These are phyloP conservation scores for Pseudophaeomoniella oleicola DNA, from an alignment of 2,329 filamentous ascomycete genomes.

Conservation along the genomic window DNA sequence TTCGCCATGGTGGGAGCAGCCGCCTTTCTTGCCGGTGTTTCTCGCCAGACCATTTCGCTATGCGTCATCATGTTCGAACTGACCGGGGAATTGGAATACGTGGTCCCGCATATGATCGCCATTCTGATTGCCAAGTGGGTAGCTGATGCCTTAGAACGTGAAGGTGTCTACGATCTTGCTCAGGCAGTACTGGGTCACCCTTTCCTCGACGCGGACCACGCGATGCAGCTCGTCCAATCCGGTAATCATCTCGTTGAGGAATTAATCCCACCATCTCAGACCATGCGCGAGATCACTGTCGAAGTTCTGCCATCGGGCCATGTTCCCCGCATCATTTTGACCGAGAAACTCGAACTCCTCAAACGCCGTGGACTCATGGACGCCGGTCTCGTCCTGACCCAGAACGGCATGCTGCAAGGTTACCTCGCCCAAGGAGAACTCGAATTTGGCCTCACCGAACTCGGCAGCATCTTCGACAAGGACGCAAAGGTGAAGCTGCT, in stretches of 20 bases:
- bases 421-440: slow-evolving; percentile 42
- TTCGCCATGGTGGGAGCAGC: slow-evolving; percentile 48
- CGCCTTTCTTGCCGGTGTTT: slow-evolving; percentile 44
- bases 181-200: slow-evolving; percentile 44
- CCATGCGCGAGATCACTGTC: slow-evolving; percentile 43
- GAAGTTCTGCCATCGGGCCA: slow-evolving; percentile 28
- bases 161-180: slow-evolving; percentile 46
- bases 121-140: slow-evolving; percentile 46
- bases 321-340: slow-evolving; percentile 26
- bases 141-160: slow-evolving; percentile 36
- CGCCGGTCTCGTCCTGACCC: slow-evolving; percentile 41
- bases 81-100: slow-evolving; percentile 43
- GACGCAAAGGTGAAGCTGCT: slow-evolving; percentile 21
- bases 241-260: slow-evolving; percentile 25
- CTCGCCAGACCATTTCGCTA: slow-evolving; percentile 43
- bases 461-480: slow-evolving; percentile 11
- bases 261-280: slow-evolving; percentile 37
- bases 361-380: slow-evolving; percentile 39
- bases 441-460: slow-evolving; percentile 30
- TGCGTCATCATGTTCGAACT: slow-evolving; percentile 49
- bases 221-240: slow-evolving; percentile 26
- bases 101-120: slow-evolving; percentile 43
- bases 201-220: slow-evolving; percentile 40
- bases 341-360: slow-evolving; percentile 31
- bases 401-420: slow-evolving; percentile 33